Conservation (phyloP, 1,284 basidiomycete genomes). For the Rhodotorula sp. region DNA sequence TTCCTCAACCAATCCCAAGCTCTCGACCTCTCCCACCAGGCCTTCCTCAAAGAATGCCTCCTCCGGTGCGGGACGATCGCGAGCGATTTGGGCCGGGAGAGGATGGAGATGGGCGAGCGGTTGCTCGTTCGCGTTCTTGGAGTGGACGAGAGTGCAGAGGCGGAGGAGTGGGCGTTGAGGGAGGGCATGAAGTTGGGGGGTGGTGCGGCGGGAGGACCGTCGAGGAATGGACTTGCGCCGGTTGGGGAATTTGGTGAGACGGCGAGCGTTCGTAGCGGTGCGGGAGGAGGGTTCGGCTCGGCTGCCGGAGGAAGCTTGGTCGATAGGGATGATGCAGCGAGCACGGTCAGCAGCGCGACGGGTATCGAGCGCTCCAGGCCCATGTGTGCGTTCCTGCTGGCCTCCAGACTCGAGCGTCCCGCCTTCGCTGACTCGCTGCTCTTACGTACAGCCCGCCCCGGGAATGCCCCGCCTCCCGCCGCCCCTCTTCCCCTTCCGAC, state of each 20-base stretch:
- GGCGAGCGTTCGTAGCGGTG: background rate
- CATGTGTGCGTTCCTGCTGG: background rate
- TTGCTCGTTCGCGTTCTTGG: constrained; percentile 41
- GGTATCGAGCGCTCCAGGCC: constrained; percentile 2
- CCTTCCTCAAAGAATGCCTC: constrained; percentile 47
- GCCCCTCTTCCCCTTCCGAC: constrained; percentile 27
- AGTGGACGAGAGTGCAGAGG: constrained; percentile 34
- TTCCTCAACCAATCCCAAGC: constrained; percentile 45
- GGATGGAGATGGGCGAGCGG: constrained; percentile 46
- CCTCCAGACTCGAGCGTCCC: no score
- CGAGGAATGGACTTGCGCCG: background rate
- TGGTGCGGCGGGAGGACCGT: background rate
- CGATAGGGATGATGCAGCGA: constrained; percentile 4
- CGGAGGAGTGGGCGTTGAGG: constrained; percentile 32
- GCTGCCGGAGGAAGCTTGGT: background rate
- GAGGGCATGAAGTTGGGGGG: constrained; percentile 27
- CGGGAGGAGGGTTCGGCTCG: background rate
- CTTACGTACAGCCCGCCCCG: background rate
- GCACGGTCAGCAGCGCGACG: constrained; percentile 5
- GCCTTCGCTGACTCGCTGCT: background rate
- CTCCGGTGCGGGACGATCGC: constrained; percentile 45
- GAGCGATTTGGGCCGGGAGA: constrained; percentile 46
- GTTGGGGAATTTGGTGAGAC: constrained; percentile 29
- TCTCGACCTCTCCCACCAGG: constrained; percentile 46
- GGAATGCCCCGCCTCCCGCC: constrained; percentile 12